Conservation (phyloP, 148 eudicot genomes). For the Vaccinium myrtillus region DNA sequence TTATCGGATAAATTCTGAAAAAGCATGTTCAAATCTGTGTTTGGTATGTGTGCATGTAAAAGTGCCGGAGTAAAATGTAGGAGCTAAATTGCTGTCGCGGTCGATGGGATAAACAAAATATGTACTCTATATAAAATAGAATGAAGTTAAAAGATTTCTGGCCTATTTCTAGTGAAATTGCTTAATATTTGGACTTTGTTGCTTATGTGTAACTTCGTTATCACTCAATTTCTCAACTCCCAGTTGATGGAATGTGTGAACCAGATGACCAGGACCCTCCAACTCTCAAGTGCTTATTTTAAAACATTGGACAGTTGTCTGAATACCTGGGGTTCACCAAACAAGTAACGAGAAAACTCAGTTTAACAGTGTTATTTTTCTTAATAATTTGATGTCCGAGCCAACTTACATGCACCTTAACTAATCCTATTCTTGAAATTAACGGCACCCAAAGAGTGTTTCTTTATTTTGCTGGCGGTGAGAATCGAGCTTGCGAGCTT, state of each 20-base stretch:
- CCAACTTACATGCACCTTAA: neutral
- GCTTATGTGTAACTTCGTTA: neutral
- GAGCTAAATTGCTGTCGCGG: no score
- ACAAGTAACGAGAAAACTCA: neutral
- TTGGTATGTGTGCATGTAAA: no score
- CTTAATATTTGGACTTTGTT: neutral
- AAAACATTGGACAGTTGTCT: neutral
- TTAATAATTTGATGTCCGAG: neutral
- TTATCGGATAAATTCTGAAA: no score
- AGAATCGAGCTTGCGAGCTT: neutral
- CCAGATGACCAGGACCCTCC: conserved; percentile 7
- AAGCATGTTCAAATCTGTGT: no score
- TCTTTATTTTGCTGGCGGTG: neutral
- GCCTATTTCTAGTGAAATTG: neutral
- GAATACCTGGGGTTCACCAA: neutral
- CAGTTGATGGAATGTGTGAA: neutral
- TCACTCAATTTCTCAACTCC: neutral
- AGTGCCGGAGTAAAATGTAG: no score
- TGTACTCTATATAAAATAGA: neutral
- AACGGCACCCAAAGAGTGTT: neutral
- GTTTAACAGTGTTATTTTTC: neutral
- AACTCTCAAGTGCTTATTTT: neutral
- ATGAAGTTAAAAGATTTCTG: neutral
- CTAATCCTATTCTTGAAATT: neutral
- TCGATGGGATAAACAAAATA: neutral